These are phyloP conservation scores for Cladosporium sp. DNA, from an alignment of 2,329 filamentous ascomycete genomes.

Conservation along the genomic window DNA sequence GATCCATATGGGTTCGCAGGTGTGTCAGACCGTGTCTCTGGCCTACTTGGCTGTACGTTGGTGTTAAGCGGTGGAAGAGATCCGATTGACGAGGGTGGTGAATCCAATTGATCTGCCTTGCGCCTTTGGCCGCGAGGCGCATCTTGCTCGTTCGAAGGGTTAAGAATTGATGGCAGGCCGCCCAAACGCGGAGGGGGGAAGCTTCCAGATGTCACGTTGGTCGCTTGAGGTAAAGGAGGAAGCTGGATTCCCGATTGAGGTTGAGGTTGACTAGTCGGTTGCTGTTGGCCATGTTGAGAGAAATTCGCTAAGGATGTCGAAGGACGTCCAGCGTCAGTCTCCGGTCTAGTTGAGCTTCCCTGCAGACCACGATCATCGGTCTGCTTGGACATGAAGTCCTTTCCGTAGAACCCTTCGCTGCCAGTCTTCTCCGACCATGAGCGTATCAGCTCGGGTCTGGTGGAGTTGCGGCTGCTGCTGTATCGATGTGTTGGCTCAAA, in stretches of 20 bases:
- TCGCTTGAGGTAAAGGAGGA: constrained; percentile 32
- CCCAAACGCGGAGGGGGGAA: constrained; percentile 35
- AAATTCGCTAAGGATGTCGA: constrained; percentile 10
- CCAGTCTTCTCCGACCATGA: constrained; percentile 35
- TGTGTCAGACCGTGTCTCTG: background rate
- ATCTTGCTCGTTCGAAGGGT: constrained; percentile 41
- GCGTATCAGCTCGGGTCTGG: constrained; percentile 27
- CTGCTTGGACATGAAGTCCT: constrained; percentile 39
- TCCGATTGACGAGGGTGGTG: constrained; percentile 40
- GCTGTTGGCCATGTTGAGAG: constrained; percentile 10
- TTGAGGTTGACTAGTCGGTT: background rate
- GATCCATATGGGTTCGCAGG: background rate
- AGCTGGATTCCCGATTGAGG: constrained; percentile 27
- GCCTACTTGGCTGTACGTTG: constrained; percentile 18
- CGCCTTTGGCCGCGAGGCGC: constrained; percentile 39
- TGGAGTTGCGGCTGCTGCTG: constrained; percentile 21
- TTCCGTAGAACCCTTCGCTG: constrained; percentile 30
- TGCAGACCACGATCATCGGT: constrained; percentile 27
- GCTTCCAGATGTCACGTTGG: constrained; percentile 19
- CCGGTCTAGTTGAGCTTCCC: constrained; percentile 26
- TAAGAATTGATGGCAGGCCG: constrained; percentile 49
- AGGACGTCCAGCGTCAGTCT: constrained; percentile 21
- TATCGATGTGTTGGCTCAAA: constrained; percentile 18
- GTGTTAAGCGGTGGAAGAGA: constrained; percentile 36
- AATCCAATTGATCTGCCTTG: constrained; percentile 47